These are phyloP conservation scores for Entoloma clypeatum DNA, from an alignment of 1,284 basidiomycete genomes.

Conservation along the genomic window DNA sequence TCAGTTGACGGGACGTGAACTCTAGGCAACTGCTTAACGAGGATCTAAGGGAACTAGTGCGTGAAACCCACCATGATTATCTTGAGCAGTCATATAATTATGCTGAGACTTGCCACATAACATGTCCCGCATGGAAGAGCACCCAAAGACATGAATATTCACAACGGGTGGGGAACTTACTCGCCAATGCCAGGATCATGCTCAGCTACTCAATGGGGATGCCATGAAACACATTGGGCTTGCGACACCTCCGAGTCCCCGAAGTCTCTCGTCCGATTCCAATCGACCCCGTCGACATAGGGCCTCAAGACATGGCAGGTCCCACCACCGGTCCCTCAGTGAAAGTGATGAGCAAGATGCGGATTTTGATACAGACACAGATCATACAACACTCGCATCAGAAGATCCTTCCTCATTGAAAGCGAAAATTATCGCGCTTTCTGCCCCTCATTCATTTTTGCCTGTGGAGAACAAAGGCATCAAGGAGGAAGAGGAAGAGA, in stretches of 20 bases:
- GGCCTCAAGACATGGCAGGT: slow-evolving; percentile 19
- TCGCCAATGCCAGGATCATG: no score
- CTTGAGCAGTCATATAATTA: slow-evolving; percentile 43
- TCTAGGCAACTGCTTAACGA: slow-evolving; percentile 38
- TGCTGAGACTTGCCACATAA: slow-evolving; percentile 52
- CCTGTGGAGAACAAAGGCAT: no score
- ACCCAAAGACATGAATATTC: slow-evolving; percentile 71
- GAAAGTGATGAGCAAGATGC: slow-evolving; percentile 16
- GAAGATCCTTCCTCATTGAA: slow-evolving; percentile 16
- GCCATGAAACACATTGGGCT: slow-evolving; percentile 42
- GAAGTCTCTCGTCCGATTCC: slow-evolving; percentile 63
- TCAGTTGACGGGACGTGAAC: slow-evolving; percentile 58
- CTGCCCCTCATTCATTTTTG: no score
- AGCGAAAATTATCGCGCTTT: slow-evolving; percentile 6
- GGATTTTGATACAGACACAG: slow-evolving; percentile 28
- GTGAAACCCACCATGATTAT: slow-evolving; percentile 49
- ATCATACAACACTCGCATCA: slow-evolving; percentile 27
- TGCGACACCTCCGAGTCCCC: slow-evolving; percentile 70
- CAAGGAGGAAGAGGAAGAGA: slow-evolving; percentile 20
- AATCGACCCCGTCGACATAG: slow-evolving; percentile 35
- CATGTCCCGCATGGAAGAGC: slow-evolving; percentile 51
- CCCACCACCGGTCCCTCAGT: slow-evolving; percentile 18
- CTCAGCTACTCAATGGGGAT: no score
- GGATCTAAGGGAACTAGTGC: slow-evolving; percentile 5
- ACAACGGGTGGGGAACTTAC: slow-evolving; percentile 71